phyloP scores from a whole-genome alignment of 805 yeast species.

The Wickerhamomyces ciferrii region DNA sequence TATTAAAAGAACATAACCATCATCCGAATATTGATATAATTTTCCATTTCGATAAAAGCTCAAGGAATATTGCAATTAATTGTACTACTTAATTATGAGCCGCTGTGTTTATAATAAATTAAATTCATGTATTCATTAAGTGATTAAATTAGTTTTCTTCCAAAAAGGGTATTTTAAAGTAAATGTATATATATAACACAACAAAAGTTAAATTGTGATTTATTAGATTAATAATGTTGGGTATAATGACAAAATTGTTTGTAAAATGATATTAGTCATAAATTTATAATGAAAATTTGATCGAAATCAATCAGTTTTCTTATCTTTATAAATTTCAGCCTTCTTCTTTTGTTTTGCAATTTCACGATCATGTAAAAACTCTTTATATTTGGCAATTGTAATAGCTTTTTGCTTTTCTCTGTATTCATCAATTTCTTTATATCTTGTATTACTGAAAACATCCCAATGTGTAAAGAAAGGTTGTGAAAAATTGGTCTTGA shows the following conservation, averaged over 20 bases:
- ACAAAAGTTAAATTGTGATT: not conserved
- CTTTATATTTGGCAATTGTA: constrained; percentile 60
- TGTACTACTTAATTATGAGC: no score
- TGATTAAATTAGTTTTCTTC: not conserved
- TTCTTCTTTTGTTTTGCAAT: constrained; percentile 22
- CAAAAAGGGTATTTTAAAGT: no score
- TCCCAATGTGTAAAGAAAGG: constrained; percentile 98
- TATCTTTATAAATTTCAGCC: constrained; percentile 10
- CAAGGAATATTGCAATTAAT: constrained; percentile 2
- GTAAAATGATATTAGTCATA: no score
- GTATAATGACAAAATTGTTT: no score
- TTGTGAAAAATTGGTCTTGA: constrained; percentile 89
- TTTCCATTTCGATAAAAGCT: constrained; percentile 1
- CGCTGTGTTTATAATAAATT: no score
- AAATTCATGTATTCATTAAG: not conserved
- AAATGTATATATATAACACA: no score
- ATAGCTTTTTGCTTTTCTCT: constrained; percentile 59
- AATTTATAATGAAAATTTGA: no score
- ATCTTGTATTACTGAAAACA: constrained; percentile 61
- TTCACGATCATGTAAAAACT: constrained; percentile 42
- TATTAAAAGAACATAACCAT: not conserved
- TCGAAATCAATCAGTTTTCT: not conserved
- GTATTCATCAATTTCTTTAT: constrained; percentile 60
- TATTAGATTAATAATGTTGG: not conserved
- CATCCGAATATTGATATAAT: not conserved